Evolutionary conservation across 345 rosid species (phyloP).

Genomic region (Ceriops tagal): DNA sequence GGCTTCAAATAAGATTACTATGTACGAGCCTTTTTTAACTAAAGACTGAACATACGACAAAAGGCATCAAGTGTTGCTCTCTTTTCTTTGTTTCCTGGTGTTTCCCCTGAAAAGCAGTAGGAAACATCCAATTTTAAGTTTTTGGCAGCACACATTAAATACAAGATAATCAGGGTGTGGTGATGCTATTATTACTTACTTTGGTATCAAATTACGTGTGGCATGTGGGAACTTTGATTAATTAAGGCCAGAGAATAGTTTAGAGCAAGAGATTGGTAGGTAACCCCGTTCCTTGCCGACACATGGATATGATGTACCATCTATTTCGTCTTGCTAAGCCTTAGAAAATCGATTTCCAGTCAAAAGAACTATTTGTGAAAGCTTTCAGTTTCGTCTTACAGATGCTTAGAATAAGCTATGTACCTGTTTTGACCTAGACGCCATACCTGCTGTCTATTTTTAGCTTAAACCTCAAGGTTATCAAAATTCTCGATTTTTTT

Average conservation of each 20-base stretch:
- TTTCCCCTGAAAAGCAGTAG: no score
- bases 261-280: conserved; percentile 18
- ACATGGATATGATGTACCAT: conserved; percentile 31
- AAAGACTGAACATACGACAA: no score
- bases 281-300: conserved; percentile 24
- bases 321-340: conserved; percentile 21
- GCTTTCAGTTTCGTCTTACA: neutral
- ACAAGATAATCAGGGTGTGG: no score
- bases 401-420: neutral
- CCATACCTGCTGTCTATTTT: conserved; percentile 20
- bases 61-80: no score
- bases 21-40: no score
- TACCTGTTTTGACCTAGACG: conserved; percentile 21
- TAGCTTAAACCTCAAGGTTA: neutral
- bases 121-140: no score
- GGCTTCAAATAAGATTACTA: no score
- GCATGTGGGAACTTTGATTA: neutral
- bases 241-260: neutral
- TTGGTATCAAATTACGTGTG: neutral
- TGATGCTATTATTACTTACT: no score
- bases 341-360: neutral
- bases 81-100: no score
- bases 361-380: neutral
- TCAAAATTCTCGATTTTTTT: no score
- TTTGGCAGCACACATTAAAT: no score